These are phyloP conservation scores for Hortaea sp. DNA, from an alignment of 2,329 filamentous ascomycete genomes.

Conservation along the genomic window DNA sequence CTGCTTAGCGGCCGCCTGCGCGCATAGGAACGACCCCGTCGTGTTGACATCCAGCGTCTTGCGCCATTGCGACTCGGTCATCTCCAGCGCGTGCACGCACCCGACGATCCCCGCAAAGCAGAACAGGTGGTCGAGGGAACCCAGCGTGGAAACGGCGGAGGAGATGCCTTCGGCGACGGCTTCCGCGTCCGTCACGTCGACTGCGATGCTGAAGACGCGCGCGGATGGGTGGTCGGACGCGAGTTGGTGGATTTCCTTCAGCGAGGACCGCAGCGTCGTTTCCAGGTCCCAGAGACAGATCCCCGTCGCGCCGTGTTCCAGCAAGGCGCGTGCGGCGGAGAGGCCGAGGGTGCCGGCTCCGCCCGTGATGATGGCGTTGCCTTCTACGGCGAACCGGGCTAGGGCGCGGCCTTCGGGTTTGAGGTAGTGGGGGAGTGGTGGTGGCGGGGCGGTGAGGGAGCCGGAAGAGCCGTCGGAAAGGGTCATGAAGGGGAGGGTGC, in stretches of 20 bases:
- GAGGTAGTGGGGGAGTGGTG: constrained; percentile 33
- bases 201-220: constrained; percentile 40
- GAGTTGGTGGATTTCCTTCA: constrained; percentile 37
- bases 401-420: constrained; percentile 33
- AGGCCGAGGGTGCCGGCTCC: constrained; percentile 56
- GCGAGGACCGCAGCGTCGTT: constrained; percentile 29
- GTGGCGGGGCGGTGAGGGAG: constrained; percentile 37
- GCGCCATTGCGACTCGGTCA: constrained; percentile 49
- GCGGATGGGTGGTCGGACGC: constrained; percentile 44
- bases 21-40: constrained; percentile 59
- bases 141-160: constrained; percentile 34
- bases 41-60: constrained; percentile 61
- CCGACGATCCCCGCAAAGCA: constrained; percentile 61
- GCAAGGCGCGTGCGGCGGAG: constrained; percentile 49
- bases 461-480: constrained; percentile 33
- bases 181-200: constrained; percentile 50
- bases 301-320: constrained; percentile 55
- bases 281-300: constrained; percentile 53
- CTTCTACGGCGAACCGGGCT: constrained; percentile 41
- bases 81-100: constrained; percentile 51
- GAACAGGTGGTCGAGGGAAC: constrained; percentile 46
- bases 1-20: constrained; percentile 51
- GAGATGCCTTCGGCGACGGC: constrained; percentile 36
- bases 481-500: constrained; percentile 40
- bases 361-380: constrained; percentile 52